Base-by-base conservation (phyloP, 129 eudicot genomes). In the Calendula officinalis region DNA sequence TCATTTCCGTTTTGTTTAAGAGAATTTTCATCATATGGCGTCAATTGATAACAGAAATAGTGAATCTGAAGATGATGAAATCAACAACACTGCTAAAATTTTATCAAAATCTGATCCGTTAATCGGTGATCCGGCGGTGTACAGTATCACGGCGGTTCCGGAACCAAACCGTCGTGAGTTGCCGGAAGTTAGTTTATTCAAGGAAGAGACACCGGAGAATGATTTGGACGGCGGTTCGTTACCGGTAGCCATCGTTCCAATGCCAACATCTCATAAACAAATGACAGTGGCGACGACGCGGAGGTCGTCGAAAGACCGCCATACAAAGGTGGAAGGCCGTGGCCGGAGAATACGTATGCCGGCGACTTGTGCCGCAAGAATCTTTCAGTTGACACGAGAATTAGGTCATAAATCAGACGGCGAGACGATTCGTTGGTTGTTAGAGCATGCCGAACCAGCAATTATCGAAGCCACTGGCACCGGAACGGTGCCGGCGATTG, bases 321-420 rank as follows among this genome's bases (percentile, higher is more conserved):
- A 89, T 57, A 81, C 97, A 2, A 89, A 89, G 73, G 97, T 89
- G 8, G 97, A 90, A 53, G 97, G 97, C 3, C 91, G 97, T 7
- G 97, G 97, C 46, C 77, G 97, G 75, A 75, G 97, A 66, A 79
- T 90, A 43, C 89, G 97, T 7, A 75, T 90, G 95, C 95, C 97
- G 59, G 97, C 97, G 7, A 63, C 95, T 0, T 84, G 95, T 59
- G 97, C 97, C 0, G 95, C 97, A 0, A 80, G 97, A 30, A 80
- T 90, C 9, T 90, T 90, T 41, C 97, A 87, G 65, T 45, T 90
- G 56, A 90, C 97, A 5, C 63, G 97, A 3, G 97, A 89, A 68
- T 73, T 89, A 2, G 91, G 95, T 2, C 95, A 83, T n/a, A 89
- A 86, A 56, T 83, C 95, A 0, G 97, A 89, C 16, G 97, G 97